Evolutionary conservation across 805 yeast species (phyloP).

Genomic region (Metschnikowia corniflorae): DNA sequence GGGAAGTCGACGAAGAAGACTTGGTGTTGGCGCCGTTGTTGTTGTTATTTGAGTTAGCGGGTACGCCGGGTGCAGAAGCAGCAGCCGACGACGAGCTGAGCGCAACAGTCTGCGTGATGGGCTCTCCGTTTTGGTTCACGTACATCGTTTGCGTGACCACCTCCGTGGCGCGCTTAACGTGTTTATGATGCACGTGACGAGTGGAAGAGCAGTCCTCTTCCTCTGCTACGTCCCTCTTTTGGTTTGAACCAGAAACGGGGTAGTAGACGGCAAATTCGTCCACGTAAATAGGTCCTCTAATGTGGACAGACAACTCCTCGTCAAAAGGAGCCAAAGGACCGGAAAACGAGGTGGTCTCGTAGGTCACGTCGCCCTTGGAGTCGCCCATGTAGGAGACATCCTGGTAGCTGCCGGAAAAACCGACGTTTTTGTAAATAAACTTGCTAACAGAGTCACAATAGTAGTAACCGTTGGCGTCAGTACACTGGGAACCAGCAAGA

Average conservation of each 20-base stretch:
- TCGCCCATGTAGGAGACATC: conserved; percentile 81
- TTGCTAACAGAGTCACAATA: conserved; percentile 74
- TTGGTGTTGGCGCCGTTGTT: conserved; percentile 26
- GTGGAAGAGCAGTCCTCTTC: conserved; percentile 47
- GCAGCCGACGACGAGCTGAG: conserved; percentile 1
- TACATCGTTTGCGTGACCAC: conserved; percentile 75
- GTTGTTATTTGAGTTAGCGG: conserved; percentile 13
- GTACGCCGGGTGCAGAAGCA: conserved; percentile 1
- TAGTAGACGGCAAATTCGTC: conserved; percentile 87
- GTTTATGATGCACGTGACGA: conserved; percentile 41
- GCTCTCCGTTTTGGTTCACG: conserved; percentile 58
- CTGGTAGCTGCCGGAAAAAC: conserved; percentile 78
- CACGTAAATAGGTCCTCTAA: conserved; percentile 84
- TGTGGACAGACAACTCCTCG: conserved; percentile 84
- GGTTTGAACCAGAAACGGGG: conserved; percentile 47
- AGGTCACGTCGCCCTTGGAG: conserved; percentile 66
- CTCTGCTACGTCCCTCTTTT: conserved; percentile 40
- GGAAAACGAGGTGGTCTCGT: conserved; percentile 51
- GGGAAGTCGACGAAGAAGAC: conserved; percentile 27
- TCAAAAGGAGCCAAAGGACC: conserved; percentile 78
- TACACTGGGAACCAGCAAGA: conserved; percentile 38
- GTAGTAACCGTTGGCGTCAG: conserved; percentile 66
- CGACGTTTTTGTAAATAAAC: conserved; percentile 66
- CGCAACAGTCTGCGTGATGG: conserved; percentile 20
- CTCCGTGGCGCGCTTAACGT: conserved; percentile 59